These are phyloP conservation scores for Fusarium graminum DNA, from an alignment of 2,329 filamentous ascomycete species.

Conservation along the genomic window DNA sequence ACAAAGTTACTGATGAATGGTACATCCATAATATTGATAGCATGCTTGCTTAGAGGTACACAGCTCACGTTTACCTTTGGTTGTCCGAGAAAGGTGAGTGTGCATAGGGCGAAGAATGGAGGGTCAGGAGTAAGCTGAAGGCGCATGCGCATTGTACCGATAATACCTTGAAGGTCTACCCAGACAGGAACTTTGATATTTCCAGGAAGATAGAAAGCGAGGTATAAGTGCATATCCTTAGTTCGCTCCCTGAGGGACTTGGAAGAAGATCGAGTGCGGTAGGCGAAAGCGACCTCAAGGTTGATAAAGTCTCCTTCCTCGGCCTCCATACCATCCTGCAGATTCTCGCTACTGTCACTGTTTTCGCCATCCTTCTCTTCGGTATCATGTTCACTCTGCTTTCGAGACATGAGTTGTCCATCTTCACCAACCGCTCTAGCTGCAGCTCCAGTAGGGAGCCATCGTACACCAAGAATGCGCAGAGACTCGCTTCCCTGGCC, in stretches of 20 bases:
- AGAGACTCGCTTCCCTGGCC: constrained; percentile 80
- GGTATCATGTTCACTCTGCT: constrained; percentile 52
- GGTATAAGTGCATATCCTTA: constrained; percentile 73
- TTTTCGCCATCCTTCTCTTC: constrained; percentile 55
- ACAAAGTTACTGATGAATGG: constrained; percentile 82
- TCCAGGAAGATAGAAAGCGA: constrained; percentile 76
- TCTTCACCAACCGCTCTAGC: constrained; percentile 70
- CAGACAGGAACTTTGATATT: constrained; percentile 72
- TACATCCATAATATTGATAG: constrained; percentile 80
- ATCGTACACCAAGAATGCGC: constrained; percentile 77
- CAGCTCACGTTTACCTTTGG: constrained; percentile 79
- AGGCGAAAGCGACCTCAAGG: constrained; percentile 80
- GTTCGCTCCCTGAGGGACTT: constrained; percentile 77
- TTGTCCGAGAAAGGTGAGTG: constrained; percentile 79
- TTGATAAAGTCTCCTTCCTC: constrained; percentile 85
- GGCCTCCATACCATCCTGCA: constrained; percentile 75
- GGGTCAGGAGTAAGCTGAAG: constrained; percentile 81
- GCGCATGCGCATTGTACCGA: constrained; percentile 77
- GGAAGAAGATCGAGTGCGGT: constrained; percentile 72
- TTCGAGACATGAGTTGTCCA: constrained; percentile 64
- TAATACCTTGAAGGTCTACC: constrained; percentile 79
- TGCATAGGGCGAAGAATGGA: constrained; percentile 81
- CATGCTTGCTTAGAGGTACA: constrained; percentile 75
- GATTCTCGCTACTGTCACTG: constrained; percentile 52
- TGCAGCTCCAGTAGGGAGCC: constrained; percentile 79